Evolutionary conservation across 2,329 filamentous ascomycete genomes (phyloP), one percentile per base, ranked within the genome.

Genomic region (Cercospora zeae-maydis): DNA sequence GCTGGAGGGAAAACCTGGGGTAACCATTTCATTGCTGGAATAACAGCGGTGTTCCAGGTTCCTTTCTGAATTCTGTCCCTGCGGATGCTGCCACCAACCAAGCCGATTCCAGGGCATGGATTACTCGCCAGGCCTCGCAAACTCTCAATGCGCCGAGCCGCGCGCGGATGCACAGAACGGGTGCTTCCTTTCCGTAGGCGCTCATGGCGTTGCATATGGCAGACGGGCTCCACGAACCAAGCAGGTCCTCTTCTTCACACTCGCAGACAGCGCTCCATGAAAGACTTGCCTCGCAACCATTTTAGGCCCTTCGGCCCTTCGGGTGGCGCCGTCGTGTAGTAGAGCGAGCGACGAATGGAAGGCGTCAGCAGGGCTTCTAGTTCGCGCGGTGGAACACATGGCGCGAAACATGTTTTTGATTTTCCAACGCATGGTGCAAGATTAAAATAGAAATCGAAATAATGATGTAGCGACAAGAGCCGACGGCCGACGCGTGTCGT

Each of bases 301-400:
- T n/a, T n/a, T n/a, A n/a, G n/a, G n/a, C n/a, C n/a, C n/a, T n/a
- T n/a, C n/a, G n/a, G n/a, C n/a, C n/a, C n/a, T n/a, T n/a, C n/a
- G n/a, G n/a, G n/a, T n/a, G n/a, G n/a, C n/a, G n/a, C n/a, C n/a
- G n/a, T n/a, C n/a, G n/a, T 27, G 24, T 27, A 27, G 3, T 27
- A 51, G 49, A 16, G 37, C 51, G 53, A 62, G 30, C 53, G 39
- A 39, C 59, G 16, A 57, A 57, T 37, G 31, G 55, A 58, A 51
- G 19, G 19, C 57, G 52, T 56, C 34, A 21, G 39, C 39, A 31
- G 19, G 34, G 19, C 53, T 56, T 56, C 53, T 42, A 42, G 33
- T 37, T 19, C 53, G 31, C 34, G 53, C 39, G 16, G 39, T 45
- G 53, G 33, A 56, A 51, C 27, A 24, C 11, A n/a, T 33, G 30